Percentiles rank a stretch among this genome's conserved stretches.
These are phyloP conservation scores for Pelagomonas calceolata DNA, from an alignment of 108 stramenopile species.

Conservation along the genomic window DNA sequence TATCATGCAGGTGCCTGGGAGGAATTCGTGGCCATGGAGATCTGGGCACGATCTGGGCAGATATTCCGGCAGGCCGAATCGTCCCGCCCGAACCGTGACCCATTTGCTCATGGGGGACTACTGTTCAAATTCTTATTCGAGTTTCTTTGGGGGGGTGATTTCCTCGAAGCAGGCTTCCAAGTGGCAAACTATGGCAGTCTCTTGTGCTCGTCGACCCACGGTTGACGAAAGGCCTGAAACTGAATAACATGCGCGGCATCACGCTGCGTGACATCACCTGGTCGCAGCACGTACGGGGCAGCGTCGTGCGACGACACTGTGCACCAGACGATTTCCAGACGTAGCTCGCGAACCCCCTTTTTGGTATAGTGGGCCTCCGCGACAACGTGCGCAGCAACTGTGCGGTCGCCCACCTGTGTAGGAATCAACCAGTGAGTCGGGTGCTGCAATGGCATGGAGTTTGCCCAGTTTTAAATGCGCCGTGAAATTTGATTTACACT, in stretches of 20 bases:
- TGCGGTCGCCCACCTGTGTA: constrained; percentile 11
- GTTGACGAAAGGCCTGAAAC: constrained; percentile 7
- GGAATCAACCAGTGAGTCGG: too few species aligned
- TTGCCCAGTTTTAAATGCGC: neutral
- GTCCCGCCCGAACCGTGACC: too few species aligned
- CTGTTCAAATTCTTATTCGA: too few species aligned
- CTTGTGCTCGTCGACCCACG: constrained; percentile 8
- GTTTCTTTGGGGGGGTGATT: too few species aligned
- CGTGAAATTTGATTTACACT: neutral
- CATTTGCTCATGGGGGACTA: too few species aligned
- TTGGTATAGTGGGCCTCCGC: constrained; percentile 1
- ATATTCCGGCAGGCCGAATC: too few species aligned
- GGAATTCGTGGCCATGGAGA: constrained; percentile 1
- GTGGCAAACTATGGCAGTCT: too few species aligned
- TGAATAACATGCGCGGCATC: neutral
- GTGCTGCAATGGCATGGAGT: neutral
- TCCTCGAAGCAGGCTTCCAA: too few species aligned
- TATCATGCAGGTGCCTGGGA: constrained; percentile 33
- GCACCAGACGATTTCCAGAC: constrained; percentile 10
- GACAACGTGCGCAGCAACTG: constrained; percentile 7
- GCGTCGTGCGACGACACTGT: neutral
- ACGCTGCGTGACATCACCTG: constrained; percentile 11
- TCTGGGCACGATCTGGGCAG: too few species aligned
- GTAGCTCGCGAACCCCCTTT: neutral
- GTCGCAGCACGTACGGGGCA: neutral